Percentiles rank a stretch among this genome's conserved stretches.
Evolutionary conservation across 495 filamentous ascomycete species (phyloP).

Genomic region (Aspergillus carlsbadensis): DNA sequence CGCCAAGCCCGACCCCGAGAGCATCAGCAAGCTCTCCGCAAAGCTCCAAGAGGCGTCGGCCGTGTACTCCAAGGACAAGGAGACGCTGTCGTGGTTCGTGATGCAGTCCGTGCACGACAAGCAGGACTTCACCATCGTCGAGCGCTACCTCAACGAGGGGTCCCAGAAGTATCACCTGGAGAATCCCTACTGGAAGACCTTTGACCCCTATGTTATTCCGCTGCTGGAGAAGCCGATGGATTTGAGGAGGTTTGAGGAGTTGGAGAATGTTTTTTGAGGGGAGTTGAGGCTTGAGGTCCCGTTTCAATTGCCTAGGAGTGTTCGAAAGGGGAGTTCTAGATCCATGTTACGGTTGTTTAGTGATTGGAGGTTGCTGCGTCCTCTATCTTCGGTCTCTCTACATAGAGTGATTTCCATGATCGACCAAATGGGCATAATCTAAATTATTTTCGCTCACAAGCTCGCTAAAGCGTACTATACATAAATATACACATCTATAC

Average conservation of each 20-base stretch:
- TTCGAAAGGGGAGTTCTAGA: too few species aligned
- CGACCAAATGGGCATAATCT: too few species aligned
- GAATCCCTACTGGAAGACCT: slow-evolving; percentile 71
- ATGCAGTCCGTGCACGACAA: slow-evolving; percentile 65
- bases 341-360: too few species aligned
- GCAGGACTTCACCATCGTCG: slow-evolving; percentile 67
- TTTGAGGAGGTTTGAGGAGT: slow-evolving; percentile 59
- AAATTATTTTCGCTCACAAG: too few species aligned
- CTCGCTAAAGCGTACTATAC: too few species aligned
- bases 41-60: slow-evolving; percentile 66
- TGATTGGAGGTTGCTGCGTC: too few species aligned
- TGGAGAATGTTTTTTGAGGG: too few species aligned
- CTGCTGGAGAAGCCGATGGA: slow-evolving; percentile 65
- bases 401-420: too few species aligned
- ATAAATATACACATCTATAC: too few species aligned
- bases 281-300: too few species aligned
- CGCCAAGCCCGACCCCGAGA: slow-evolving; percentile 58
- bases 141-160: slow-evolving; percentile 60
- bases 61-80: slow-evolving; percentile 64
- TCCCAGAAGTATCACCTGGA: slow-evolving; percentile 61
- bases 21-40: slow-evolving; percentile 60
- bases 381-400: too few species aligned
- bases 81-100: slow-evolving; percentile 66
- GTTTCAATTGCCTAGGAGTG: too few species aligned
- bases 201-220: slow-evolving; percentile 64